Evolutionary conservation across 1,284 basidiomycete genomes (phyloP).

Genomic region (Ceratobasidium sp.): DNA sequence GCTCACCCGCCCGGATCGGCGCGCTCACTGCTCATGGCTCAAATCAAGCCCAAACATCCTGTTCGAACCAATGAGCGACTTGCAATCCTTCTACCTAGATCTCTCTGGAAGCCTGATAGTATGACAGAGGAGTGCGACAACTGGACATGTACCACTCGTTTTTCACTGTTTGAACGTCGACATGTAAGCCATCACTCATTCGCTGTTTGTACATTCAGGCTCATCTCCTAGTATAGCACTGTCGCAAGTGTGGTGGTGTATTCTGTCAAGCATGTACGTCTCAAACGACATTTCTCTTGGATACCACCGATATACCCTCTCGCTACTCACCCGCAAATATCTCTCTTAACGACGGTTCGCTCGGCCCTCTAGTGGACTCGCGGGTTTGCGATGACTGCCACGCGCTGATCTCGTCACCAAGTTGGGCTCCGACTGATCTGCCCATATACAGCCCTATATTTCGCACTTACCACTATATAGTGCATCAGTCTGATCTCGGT

Average conservation of each 20-base stretch:
- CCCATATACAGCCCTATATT: no score
- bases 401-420: conserved; percentile 1
- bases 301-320: conserved; percentile 75
- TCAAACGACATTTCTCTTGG: conserved; percentile 70
- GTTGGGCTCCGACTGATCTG: no score
- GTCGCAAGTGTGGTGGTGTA: conserved; percentile 83
- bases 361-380: background rate
- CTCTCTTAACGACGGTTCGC: background rate
- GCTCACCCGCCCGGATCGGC: conserved; percentile 7
- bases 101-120: conserved; percentile 80
- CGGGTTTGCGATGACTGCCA: conserved; percentile 6
- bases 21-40: conserved; percentile 39
- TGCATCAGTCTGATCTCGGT: no score
- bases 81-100: conserved; percentile 76
- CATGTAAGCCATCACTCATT: conserved; percentile 65
- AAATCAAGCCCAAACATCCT: conserved; percentile 38
- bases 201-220: conserved; percentile 45
- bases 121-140: conserved; percentile 74
- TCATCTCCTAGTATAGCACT: conserved; percentile 66
- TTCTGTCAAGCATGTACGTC: conserved; percentile 73
- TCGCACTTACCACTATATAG: no score
- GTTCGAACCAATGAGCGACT: conserved; percentile 71
- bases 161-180: conserved; percentile 76
- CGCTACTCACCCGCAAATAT: conserved; percentile 72
- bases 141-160: conserved; percentile 72